Conservation (phyloP, 2,329 filamentous ascomycete genomes). For the Aspergillus tubingensis region DNA sequence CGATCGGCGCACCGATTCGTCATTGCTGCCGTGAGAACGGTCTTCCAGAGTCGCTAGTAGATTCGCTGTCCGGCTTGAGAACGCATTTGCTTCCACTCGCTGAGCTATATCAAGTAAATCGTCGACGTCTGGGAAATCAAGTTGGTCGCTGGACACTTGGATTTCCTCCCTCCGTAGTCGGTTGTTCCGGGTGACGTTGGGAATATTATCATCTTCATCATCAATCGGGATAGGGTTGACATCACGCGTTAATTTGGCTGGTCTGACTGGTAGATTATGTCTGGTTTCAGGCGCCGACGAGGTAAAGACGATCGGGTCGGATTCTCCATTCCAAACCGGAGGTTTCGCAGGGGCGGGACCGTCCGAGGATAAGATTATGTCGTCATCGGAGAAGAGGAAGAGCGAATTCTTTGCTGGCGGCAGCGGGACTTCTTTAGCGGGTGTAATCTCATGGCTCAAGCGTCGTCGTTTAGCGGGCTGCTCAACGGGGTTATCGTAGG, state of each 20-base stretch:
- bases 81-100: slow-evolving; percentile 23
- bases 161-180: slow-evolving; percentile 24
- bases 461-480: slow-evolving; percentile 36
- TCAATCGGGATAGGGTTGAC: slow-evolving; percentile 39
- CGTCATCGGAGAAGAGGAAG: slow-evolving; percentile 35
- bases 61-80: slow-evolving; percentile 45
- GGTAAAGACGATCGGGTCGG: slow-evolving; percentile 47
- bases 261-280: not conserved
- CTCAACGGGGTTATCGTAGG: slow-evolving; percentile 28
- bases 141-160: slow-evolving; percentile 38
- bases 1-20: slow-evolving; percentile 8
- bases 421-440: not conserved
- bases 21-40: slow-evolving; percentile 9
- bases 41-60: slow-evolving; percentile 39
- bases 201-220: not conserved
- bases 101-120: slow-evolving; percentile 23
- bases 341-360: slow-evolving; percentile 13
- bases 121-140: slow-evolving; percentile 28
- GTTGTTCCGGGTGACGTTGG: not conserved
- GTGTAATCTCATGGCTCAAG: slow-evolving; percentile 27
- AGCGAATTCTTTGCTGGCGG: slow-evolving; percentile 14
- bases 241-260: not conserved
- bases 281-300: slow-evolving; percentile 40
- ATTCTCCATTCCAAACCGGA: slow-evolving; percentile 26
- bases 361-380: slow-evolving; percentile 21